Base-by-base conservation (phyloP, 2,329 filamentous ascomycete genomes). In the Neofusicoccum parvum region DNA sequence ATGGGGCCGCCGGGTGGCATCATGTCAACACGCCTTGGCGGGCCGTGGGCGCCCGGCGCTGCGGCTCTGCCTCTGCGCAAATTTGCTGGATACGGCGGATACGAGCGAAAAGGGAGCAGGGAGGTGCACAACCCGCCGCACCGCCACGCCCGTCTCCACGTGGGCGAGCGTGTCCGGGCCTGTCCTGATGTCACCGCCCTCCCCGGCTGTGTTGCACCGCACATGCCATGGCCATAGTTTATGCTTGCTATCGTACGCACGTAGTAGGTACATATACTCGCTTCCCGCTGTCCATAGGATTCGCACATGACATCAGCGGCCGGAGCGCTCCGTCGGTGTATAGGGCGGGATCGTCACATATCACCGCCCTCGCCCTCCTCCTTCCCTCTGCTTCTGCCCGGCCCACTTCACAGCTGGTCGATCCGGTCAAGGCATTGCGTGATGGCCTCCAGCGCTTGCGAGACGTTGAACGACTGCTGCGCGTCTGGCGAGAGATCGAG, bases 391-490 rank as follows among this genome's bases (percentile, higher is more conserved):
- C 50, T 15, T 15, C 34, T 17, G 48, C 12, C 48, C 6, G 27
- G n/a, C 12, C 27, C 14, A 5, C 56, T 9, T 60, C 43, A 60
- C 41, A 20, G 17, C 56, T 60, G 27, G 43, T 60, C 56, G 27
- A 60, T 60, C 27, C 56, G 56, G 32, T 60, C 56, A 23, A 60
- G 43, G 43, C 56, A 60, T 37, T n/a, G 56, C n/a, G 56, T 48
- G 32, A 60, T 60, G 56, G 56, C 56, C 10, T 60, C 56, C 41
- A 60, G 56, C 6, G 56, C 56, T 23, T 60, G 56, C 41, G 56
- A 17, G 43, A 60, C 43, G 32, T 60, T 60, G 56, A 46, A 37
- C n/a, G 56, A 46, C 23, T 60, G 56, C 56, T 48, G 56, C 2
- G 56, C 56, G 32, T 48, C 43, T 11, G 56, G 56, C 27, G 56